phyloP scores from a whole-genome alignment of 163 green algal species.

The Chlorella variabilis region DNA sequence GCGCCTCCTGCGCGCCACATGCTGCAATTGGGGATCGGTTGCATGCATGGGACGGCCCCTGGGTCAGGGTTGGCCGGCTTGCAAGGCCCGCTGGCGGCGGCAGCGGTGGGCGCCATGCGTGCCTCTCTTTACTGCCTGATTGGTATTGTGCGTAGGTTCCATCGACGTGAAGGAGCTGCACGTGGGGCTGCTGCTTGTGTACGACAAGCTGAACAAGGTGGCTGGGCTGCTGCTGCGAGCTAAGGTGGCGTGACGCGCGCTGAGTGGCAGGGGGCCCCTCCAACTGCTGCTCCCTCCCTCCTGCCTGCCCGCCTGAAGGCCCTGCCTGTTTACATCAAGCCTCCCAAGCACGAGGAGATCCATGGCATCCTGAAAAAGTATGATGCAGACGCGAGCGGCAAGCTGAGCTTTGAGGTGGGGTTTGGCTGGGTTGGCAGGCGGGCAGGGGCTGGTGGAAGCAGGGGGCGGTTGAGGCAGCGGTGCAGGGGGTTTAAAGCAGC shows the following conservation, averaged over 20 bases:
- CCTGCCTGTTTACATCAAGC: conserved; percentile 17
- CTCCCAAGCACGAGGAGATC: conserved; percentile 9
- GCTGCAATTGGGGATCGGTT: too few species aligned
- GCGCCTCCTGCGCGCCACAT: neutral
- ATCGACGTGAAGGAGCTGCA: conserved; percentile 39
- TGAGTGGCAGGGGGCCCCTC: too few species aligned
- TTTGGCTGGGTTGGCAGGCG: too few species aligned
- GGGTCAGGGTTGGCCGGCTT: too few species aligned
- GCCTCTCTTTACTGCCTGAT: too few species aligned
- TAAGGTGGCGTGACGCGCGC: neutral
- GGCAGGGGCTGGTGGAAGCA: neutral
- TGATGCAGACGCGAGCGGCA: conserved; percentile 14
- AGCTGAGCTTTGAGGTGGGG: conserved; percentile 25
- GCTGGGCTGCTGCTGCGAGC: too few species aligned
- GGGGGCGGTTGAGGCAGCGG: too few species aligned
- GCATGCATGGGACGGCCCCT: too few species aligned
- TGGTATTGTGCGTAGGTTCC: too few species aligned
- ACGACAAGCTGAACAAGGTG: conserved; percentile 38
- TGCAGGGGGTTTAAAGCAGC: too few species aligned
- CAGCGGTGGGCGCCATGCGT: too few species aligned
- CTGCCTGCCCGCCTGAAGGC: neutral
- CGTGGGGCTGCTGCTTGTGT: conserved; percentile 29
- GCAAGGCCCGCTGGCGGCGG: too few species aligned
- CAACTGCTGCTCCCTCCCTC: neutral
- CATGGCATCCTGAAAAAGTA: conserved; percentile 13